These are phyloP conservation scores for Spirogloea muscicola DNA, from an alignment of 139 green algal genomes.

Conservation along the genomic window DNA sequence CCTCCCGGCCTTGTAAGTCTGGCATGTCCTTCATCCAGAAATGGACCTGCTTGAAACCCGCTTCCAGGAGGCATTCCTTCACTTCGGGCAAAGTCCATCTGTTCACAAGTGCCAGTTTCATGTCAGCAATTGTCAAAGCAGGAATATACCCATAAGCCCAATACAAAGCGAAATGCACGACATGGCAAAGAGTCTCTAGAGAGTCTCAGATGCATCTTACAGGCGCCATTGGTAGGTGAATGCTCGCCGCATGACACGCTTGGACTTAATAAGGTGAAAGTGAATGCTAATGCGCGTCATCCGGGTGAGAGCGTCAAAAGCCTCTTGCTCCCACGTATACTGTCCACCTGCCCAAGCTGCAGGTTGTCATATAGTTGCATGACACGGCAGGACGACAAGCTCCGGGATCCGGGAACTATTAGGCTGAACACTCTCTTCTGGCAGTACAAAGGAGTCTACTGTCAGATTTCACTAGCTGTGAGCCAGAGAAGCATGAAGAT, in stretches of 20 bases:
- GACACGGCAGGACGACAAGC: no score
- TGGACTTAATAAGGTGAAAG: constrained; percentile 18
- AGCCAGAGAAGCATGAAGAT: neutral
- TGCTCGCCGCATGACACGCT: neutral
- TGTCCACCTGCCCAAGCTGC: no score
- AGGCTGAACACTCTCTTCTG: no score
- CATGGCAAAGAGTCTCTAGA: no score
- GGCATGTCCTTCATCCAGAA: constrained; percentile 39
- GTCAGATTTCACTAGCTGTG: constrained; percentile 1
- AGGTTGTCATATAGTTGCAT: no score
- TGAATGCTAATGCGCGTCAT: constrained; percentile 35
- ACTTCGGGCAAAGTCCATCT: constrained; percentile 42
- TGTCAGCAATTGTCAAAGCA: no score
- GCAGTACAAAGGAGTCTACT: no score
- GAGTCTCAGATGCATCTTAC: no score
- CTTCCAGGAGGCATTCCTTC: constrained; percentile 23
- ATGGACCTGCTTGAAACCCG: constrained; percentile 13
- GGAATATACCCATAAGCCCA: no score
- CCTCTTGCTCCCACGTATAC: constrained; percentile 46
- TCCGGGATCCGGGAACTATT: no score
- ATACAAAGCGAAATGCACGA: no score
- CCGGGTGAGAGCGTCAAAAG: constrained; percentile 13
- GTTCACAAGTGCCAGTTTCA: no score
- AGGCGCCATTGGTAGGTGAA: constrained; percentile 39
- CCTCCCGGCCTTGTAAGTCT: constrained; percentile 11